phyloP scores from a whole-genome alignment of 2,329 filamentous ascomycete species.

The Xylariaceae sp. region DNA sequence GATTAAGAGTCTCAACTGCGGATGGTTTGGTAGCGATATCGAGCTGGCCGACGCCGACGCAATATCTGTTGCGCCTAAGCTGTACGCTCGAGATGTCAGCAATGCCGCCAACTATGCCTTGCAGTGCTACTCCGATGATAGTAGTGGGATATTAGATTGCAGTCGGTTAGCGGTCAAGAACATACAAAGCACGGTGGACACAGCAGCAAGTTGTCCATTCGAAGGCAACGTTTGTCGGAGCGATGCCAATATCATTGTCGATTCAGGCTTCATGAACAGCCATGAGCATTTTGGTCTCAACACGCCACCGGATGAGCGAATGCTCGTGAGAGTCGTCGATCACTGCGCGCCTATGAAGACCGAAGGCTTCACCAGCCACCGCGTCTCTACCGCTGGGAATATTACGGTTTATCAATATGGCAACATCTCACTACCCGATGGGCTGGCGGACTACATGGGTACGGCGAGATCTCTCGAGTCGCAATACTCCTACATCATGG shows the following conservation, averaged over 20 bases:
- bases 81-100: background rate
- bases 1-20: conserved; percentile 1
- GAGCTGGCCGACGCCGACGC: background rate
- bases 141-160: background rate
- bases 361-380: conserved; percentile 3
- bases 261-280: conserved; percentile 10
- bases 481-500: background rate
- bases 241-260: conserved; percentile 5
- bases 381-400: background rate
- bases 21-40: background rate
- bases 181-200: background rate
- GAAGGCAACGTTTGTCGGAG: conserved; percentile 2
- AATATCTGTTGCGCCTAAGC: background rate
- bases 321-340: conserved; percentile 3
- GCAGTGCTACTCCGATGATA: conserved; percentile 7
- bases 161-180: background rate
- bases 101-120: conserved; percentile 10
- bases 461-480: conserved; percentile 2
- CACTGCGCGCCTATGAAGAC: conserved; percentile 16
- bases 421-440: background rate
- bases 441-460: background rate
- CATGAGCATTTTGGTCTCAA: conserved; percentile 10
- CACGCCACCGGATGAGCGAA: background rate
- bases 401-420: conserved; percentile 13
- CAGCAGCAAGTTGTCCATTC: conserved; percentile 8